Conservation (phyloP, 352 stramenopile species). For the Globisporangium yorkense region DNA sequence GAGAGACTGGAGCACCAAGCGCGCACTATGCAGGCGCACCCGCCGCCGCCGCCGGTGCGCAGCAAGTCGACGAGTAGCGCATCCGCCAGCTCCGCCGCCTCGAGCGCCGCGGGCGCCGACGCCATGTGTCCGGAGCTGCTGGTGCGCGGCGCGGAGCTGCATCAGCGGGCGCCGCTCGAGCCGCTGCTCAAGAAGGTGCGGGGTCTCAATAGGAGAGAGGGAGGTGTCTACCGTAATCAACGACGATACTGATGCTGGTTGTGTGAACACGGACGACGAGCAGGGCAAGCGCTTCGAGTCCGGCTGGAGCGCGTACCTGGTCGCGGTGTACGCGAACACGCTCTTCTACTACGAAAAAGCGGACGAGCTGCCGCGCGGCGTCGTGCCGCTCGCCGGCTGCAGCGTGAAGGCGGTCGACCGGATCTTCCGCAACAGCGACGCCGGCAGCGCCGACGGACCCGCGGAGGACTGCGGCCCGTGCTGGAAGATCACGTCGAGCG, state of each 20-base stretch:
- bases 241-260: not conserved
- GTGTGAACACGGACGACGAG: not conserved
- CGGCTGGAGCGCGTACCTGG: conserved; percentile 48
- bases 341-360: conserved; percentile 66
- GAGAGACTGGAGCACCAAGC: not conserved
- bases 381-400: conserved; percentile 45
- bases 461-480: conserved; percentile 61
- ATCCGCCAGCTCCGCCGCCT: not conserved
- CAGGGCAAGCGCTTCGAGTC: conserved; percentile 61
- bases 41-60: not conserved
- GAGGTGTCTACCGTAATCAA: not conserved
- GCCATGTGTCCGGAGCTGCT: conserved; percentile 45
- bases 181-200: conserved; percentile 48
- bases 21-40: not conserved
- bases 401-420: conserved; percentile 50
- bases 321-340: conserved; percentile 50
- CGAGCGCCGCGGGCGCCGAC: conserved; percentile 1
- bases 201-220: not conserved
- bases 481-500: conserved; percentile 63
- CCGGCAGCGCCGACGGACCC: conserved; percentile 15
- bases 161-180: conserved; percentile 33
- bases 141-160: conserved; percentile 35
- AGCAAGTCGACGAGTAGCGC: not conserved
- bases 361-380: conserved; percentile 37
- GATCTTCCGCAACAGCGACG: conserved; percentile 38